Percentiles rank a stretch among this genome's conserved stretches.
These are phyloP conservation scores for Paraphoma sp. DNA, from an alignment of 2,329 filamentous ascomycete species.

Conservation along the genomic window DNA sequence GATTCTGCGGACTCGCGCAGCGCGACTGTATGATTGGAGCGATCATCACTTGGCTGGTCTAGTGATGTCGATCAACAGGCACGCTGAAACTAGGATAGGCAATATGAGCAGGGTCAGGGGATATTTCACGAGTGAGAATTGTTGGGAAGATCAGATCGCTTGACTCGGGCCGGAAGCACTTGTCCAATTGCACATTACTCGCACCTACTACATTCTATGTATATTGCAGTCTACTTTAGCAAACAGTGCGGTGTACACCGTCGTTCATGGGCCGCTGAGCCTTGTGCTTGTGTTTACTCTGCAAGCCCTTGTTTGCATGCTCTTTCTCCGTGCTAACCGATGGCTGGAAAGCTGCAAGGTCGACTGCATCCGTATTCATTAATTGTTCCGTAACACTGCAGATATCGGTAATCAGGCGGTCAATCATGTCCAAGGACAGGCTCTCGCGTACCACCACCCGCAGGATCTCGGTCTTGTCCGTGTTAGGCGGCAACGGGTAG, in stretches of 20 bases:
- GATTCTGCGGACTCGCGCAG: neutral
- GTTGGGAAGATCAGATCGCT: no score
- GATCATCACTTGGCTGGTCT: neutral
- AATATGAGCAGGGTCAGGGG: no score
- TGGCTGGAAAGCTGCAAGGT: slow-evolving; percentile 59
- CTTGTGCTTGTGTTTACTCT: slow-evolving; percentile 52
- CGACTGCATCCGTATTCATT: slow-evolving; percentile 61
- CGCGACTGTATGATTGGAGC: neutral
- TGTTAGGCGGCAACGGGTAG: slow-evolving; percentile 69
- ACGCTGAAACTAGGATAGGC: neutral
- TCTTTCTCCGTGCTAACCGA: slow-evolving; percentile 51
- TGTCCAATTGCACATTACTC: no score
- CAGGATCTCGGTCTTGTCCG: slow-evolving; percentile 69
- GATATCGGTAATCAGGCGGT: slow-evolving; percentile 68
- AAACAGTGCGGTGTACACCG: slow-evolving; percentile 58
- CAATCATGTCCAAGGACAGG: slow-evolving; percentile 72
- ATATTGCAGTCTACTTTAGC: slow-evolving; percentile 34
- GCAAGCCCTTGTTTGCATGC: slow-evolving; percentile 46
- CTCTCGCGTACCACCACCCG: slow-evolving; percentile 72
- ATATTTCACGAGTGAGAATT: no score
- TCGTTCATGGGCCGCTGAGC: slow-evolving; percentile 54
- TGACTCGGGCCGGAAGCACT: no score
- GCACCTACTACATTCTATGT: neutral
- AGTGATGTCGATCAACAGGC: neutral
- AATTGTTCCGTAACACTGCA: slow-evolving; percentile 66